Evolutionary conservation across 371 early-diverging fungal species (phyloP).

Genomic region (Mortierella sp.): DNA sequence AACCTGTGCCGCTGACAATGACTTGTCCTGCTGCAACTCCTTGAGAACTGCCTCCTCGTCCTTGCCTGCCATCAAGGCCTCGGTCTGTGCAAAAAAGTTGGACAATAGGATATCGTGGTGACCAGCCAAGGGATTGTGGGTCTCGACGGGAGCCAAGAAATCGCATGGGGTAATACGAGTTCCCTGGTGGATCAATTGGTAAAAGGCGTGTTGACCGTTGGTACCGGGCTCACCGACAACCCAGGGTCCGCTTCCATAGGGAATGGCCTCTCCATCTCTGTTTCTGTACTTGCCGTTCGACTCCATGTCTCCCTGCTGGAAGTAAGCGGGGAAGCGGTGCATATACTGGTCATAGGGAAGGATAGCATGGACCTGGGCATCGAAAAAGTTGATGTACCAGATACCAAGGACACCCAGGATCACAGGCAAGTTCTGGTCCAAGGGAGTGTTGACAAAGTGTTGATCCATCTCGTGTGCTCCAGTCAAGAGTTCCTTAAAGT

Average conservation of each 20-base stretch:
- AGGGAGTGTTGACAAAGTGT: slow-evolving; percentile 91
- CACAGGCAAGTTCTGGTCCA: slow-evolving; percentile 94
- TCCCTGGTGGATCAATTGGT: slow-evolving; percentile 99
- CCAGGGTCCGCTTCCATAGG: slow-evolving; percentile 95
- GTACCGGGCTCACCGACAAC: slow-evolving; percentile 99
- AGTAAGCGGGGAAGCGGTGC: slow-evolving; percentile 96
- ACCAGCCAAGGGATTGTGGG: slow-evolving; percentile 86
- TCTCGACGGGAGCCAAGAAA: slow-evolving; percentile 94
- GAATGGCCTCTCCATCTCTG: slow-evolving; percentile 81
- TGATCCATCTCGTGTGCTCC: slow-evolving; percentile 98
- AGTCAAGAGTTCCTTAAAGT: slow-evolving; percentile 92
- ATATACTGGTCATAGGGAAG: slow-evolving; percentile 99
- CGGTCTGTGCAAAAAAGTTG: slow-evolving; percentile 99
- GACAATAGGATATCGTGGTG: slow-evolving; percentile 97
- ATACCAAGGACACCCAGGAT: slow-evolving; percentile 94
- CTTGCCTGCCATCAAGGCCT: slow-evolving; percentile 98
- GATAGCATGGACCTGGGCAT: slow-evolving; percentile 95
- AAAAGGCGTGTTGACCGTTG: slow-evolving; percentile 99
- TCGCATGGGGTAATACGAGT: slow-evolving; percentile 97
- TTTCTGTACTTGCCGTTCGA: slow-evolving; percentile 98
- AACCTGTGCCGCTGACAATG: slow-evolving; percentile 60
- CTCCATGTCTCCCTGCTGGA: slow-evolving; percentile 99
- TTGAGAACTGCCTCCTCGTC: slow-evolving; percentile 79
- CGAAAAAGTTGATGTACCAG: slow-evolving; percentile 98
- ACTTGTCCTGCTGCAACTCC: slow-evolving; percentile 73